Evolutionary conservation across 1,139 yeast species (phyloP).

Genomic region (Debaryomyces singareniensis): DNA sequence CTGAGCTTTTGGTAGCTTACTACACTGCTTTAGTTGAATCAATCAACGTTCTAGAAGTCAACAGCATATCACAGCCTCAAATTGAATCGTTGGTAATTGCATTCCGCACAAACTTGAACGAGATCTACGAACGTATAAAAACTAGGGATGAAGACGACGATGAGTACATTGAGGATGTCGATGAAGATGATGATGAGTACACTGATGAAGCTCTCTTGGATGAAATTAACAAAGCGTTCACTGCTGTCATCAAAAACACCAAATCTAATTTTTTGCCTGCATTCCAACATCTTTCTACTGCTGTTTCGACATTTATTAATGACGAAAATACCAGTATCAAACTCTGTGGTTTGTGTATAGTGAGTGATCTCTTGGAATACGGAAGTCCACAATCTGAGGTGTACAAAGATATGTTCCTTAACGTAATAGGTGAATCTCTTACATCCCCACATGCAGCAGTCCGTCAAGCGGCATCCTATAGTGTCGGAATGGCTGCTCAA

Average conservation of each 20-base stretch:
- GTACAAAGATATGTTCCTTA: constrained; percentile 59
- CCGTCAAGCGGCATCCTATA: constrained; percentile 83
- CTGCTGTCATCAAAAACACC: constrained; percentile 65
- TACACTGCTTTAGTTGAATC: constrained; percentile 69
- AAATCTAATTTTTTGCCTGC: constrained; percentile 55
- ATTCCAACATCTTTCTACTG: constrained; percentile 55
- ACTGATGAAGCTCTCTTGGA: constrained; percentile 87
- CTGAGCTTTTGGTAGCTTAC: constrained; percentile 75
- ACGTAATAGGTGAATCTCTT: constrained; percentile 58
- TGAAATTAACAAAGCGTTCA: constrained; percentile 73
- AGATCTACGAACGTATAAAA: constrained; percentile 65
- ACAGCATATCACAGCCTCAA: constrained; percentile 52
- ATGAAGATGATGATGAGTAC: constrained; percentile 77
- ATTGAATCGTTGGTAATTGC: constrained; percentile 54
- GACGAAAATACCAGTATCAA: constrained; percentile 65
- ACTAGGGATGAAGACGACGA: constrained; percentile 67
- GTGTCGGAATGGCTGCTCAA: constrained; percentile 84
- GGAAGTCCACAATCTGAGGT: constrained; percentile 64
- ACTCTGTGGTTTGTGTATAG: constrained; percentile 73
- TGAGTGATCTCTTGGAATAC: constrained; percentile 75
- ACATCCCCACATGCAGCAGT: constrained; percentile 64
- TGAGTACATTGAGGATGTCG: constrained; percentile 64
- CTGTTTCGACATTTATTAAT: constrained; percentile 47
- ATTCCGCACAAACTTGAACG: constrained; percentile 56
- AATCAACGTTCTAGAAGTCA: constrained; percentile 59